phyloP scores from a whole-genome alignment of 2,329 filamentous ascomycete genomes.

The Metarhizium rileyi region DNA sequence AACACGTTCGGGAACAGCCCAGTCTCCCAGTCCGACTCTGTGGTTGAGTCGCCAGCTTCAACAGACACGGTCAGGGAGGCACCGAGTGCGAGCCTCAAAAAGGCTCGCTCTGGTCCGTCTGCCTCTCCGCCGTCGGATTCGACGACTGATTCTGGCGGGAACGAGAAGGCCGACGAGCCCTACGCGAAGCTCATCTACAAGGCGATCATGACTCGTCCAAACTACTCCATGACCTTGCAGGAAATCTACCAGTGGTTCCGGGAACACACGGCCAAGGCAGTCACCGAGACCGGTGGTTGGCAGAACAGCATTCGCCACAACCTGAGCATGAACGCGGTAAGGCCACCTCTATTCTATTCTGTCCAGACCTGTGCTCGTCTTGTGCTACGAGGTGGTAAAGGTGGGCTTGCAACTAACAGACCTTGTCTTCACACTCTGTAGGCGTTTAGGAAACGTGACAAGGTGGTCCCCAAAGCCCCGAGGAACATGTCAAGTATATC shows the following conservation, averaged over 20 bases:
- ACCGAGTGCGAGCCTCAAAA: not conserved
- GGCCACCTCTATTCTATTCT: slow-evolving; percentile 9
- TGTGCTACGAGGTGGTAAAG: not conserved
- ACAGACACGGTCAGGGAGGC: slow-evolving; percentile 5
- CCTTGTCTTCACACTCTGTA: slow-evolving; percentile 9
- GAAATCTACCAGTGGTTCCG: slow-evolving; percentile 89
- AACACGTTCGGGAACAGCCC: slow-evolving; percentile 8
- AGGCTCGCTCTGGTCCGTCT: slow-evolving; percentile 1
- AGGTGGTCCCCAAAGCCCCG: slow-evolving; percentile 17
- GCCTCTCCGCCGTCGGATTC: slow-evolving; percentile 17
- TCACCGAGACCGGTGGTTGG: slow-evolving; percentile 73
- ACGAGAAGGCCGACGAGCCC: slow-evolving; percentile 41
- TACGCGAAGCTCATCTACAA: slow-evolving; percentile 77
- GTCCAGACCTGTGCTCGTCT: not conserved
- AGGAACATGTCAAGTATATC: not conserved
- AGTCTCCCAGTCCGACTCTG: slow-evolving; percentile 5
- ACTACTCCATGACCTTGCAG: slow-evolving; percentile 65
- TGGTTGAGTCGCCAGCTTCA: slow-evolving; percentile 5
- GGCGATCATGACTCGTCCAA: slow-evolving; percentile 59
- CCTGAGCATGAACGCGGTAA: slow-evolving; percentile 87
- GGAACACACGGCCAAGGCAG: slow-evolving; percentile 69
- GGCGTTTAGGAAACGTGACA: slow-evolving; percentile 33
- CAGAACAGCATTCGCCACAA: slow-evolving; percentile 95
- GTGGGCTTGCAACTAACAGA: slow-evolving; percentile 3
- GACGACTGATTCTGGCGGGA: slow-evolving; percentile 1